Conservation (phyloP, 345 rosid species). For the Lenwebbia sp. region DNA sequence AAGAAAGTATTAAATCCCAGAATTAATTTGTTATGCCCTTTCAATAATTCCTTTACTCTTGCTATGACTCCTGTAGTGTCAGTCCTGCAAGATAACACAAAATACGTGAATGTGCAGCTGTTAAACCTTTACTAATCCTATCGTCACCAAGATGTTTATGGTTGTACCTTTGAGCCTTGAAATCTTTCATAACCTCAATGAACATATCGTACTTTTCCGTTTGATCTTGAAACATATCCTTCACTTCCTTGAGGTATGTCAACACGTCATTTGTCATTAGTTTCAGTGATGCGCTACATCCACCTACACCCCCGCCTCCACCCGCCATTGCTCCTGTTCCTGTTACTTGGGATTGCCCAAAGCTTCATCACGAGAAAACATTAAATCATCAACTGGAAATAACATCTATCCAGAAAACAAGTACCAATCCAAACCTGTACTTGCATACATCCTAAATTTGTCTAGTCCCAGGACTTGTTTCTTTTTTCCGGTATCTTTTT, state of each 20-base stretch:
- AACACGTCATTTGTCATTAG: slow-evolving; percentile 76
- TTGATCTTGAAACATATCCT: slow-evolving; percentile 90
- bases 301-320: slow-evolving; percentile 7
- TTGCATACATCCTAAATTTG: neutral
- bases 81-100: slow-evolving; percentile 44
- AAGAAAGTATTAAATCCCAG: slow-evolving; percentile 91
- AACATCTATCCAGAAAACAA: too few species aligned
- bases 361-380: slow-evolving; percentile 2
- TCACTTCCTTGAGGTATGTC: slow-evolving; percentile 73
- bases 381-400: too few species aligned
- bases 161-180: slow-evolving; percentile 75
- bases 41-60: slow-evolving; percentile 81
- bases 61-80: slow-evolving; percentile 92
- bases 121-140: neutral
- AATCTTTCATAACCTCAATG: slow-evolving; percentile 93
- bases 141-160: neutral
- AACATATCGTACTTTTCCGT: slow-evolving; percentile 79
- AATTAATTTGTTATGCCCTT: slow-evolving; percentile 87
- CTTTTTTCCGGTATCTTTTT: neutral
- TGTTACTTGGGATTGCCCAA: slow-evolving; percentile 20
- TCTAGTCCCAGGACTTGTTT: neutral
- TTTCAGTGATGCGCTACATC: slow-evolving; percentile 33
- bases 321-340: slow-evolving; percentile 4
- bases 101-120: neutral
- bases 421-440: neutral